Conservation (phyloP, 1,284 basidiomycete species). For the Agaricales sp. region DNA sequence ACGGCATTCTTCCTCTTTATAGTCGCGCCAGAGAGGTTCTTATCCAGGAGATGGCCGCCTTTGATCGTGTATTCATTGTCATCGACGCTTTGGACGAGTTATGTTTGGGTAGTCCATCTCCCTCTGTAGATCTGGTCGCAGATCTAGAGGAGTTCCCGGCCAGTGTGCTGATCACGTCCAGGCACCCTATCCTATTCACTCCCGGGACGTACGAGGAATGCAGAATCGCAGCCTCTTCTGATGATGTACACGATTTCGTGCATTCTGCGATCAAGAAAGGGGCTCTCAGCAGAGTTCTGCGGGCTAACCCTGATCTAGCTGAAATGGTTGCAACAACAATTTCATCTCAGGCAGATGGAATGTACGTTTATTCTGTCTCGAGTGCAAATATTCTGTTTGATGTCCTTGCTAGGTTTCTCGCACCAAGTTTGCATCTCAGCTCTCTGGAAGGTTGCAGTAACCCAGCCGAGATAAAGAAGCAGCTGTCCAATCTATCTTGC, state of each 20-base stretch:
- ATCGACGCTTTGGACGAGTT: constrained; percentile 2
- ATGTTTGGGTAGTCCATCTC: background rate
- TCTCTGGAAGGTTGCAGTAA: background rate
- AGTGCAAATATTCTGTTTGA: background rate
- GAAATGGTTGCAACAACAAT: background rate
- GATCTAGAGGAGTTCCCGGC: background rate
- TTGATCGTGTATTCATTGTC: background rate
- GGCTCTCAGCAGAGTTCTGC: background rate
- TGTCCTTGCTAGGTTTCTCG: background rate
- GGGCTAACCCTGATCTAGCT: background rate
- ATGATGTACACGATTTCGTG: background rate
- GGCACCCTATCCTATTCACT: background rate
- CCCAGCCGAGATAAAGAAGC: background rate
- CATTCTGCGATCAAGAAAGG: background rate
- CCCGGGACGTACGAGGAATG: background rate
- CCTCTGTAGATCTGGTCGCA: background rate
- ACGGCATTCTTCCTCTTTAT: background rate
- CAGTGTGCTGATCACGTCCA: background rate
- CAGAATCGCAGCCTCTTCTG: background rate
- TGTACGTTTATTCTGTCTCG: background rate
- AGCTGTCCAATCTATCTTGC: background rate
- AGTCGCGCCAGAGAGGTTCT: background rate
- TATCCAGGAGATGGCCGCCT: background rate
- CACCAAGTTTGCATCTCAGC: background rate
- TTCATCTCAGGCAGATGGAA: background rate